These are phyloP conservation scores for Chrysosphaeria jannelii DNA, from an alignment of 2,329 filamentous ascomycete genomes.

Conservation along the genomic window DNA sequence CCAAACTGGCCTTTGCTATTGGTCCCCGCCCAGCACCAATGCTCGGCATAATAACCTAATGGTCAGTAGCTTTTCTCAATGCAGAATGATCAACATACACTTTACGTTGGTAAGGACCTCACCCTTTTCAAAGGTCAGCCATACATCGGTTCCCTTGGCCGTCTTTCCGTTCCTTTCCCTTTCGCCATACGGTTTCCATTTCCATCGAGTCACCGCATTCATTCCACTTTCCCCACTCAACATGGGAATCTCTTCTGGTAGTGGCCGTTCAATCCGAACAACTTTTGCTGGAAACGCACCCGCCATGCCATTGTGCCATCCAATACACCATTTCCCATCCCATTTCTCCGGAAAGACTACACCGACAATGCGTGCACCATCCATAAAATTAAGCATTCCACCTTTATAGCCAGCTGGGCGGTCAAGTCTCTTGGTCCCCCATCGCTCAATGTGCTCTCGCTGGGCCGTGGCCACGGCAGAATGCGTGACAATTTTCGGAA, in stretches of 20 bases:
- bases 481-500: slow-evolving; percentile 7
- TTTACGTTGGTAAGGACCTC: slow-evolving; percentile 34
- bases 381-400: slow-evolving; percentile 12
- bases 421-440: slow-evolving; percentile 8
- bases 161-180: slow-evolving; percentile 1
- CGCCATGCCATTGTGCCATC: slow-evolving; percentile 21
- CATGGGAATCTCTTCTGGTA: slow-evolving; percentile 15
- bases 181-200: slow-evolving; percentile 12
- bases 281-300: slow-evolving; percentile 19
- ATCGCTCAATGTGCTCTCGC: slow-evolving; percentile 10
- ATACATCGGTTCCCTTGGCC: slow-evolving; percentile 7
- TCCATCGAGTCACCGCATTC: slow-evolving; percentile 20
- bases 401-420: slow-evolving; percentile 9
- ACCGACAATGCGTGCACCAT: slow-evolving; percentile 18
- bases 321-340: slow-evolving; percentile 24
- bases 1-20: slow-evolving; percentile 9
- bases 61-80: too few species aligned
- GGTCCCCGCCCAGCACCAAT: slow-evolving; percentile 11
- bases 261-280: slow-evolving; percentile 17
- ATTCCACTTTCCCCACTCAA: slow-evolving; percentile 16
- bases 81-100: too few species aligned
- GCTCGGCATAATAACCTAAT: slow-evolving; percentile 9
- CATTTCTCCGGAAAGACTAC: slow-evolving; percentile 20
- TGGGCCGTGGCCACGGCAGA: slow-evolving; percentile 10
- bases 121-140: slow-evolving; percentile 33